Conservation (phyloP, 306 rosid genomes). For the Inga leiocalycina region DNA sequence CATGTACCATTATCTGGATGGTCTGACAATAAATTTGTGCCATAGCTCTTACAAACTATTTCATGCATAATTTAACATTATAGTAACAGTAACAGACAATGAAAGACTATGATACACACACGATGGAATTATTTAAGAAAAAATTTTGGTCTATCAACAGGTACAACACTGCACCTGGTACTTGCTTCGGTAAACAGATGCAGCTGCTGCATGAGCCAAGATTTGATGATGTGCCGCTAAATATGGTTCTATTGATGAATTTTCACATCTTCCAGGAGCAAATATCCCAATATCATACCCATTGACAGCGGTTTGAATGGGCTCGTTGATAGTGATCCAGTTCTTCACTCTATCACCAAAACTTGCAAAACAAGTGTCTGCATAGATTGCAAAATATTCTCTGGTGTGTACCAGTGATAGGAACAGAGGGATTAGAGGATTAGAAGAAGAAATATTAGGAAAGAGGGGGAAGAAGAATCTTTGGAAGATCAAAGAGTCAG, state of each 20-base stretch:
- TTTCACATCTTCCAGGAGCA: slow-evolving; percentile 89
- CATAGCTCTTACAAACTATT: neutral
- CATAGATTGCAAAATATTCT: slow-evolving; percentile 73
- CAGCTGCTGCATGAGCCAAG: slow-evolving; percentile 89
- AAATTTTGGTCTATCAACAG: neutral
- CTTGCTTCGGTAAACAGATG: slow-evolving; percentile 71
- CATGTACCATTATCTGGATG: neutral
- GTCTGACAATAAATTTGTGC: neutral
- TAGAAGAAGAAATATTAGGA: neutral
- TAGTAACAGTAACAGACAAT: slow-evolving; percentile 24
- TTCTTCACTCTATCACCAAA: slow-evolving; percentile 95
- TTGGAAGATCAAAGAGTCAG: neutral
- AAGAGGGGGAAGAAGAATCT: neutral
- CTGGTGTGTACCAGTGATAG: slow-evolving; percentile 49
- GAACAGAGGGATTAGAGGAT: neutral
- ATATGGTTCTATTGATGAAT: slow-evolving; percentile 65
- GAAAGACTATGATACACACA: neutral
- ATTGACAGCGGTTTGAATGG: slow-evolving; percentile 82
- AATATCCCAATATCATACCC: slow-evolving; percentile 61
- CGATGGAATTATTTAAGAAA: neutral
- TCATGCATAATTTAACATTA: slow-evolving; percentile 11
- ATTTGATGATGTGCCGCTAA: slow-evolving; percentile 85
- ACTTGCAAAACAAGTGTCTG: slow-evolving; percentile 84
- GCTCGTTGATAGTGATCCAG: slow-evolving; percentile 91
- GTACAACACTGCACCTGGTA: slow-evolving; percentile 59